Evolutionary conservation across 352 stramenopile species (phyloP).

Genomic region (Elongisporangium senticosum): DNA sequence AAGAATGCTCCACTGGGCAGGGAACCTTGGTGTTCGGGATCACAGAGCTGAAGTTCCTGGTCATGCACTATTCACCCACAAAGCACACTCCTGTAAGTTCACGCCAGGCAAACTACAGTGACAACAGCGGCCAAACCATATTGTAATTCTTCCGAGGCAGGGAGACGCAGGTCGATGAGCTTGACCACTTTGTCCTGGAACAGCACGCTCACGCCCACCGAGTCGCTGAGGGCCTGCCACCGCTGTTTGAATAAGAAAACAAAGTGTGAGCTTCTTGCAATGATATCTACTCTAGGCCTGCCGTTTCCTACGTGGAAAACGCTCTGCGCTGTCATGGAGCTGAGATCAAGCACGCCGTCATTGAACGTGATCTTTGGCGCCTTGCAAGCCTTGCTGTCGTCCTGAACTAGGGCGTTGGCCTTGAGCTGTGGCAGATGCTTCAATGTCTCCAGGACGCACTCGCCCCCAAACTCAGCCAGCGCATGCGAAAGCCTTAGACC

Average conservation of each 20-base stretch:
- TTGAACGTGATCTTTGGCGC: conserved; percentile 63
- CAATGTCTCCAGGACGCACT: conserved; percentile 69
- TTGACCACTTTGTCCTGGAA: conserved; percentile 69
- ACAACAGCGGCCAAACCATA: conserved; percentile 15
- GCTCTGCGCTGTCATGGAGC: conserved; percentile 32
- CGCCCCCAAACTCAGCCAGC: conserved; percentile 47
- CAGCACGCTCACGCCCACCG: conserved; percentile 56
- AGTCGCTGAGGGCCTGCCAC: conserved; percentile 77
- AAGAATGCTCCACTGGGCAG: conserved; percentile 40
- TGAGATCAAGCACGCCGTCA: conserved; percentile 49
- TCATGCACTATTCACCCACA: not conserved
- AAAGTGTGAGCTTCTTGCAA: not conserved
- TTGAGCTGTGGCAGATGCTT: conserved; percentile 42
- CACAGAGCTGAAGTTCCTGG: not conserved
- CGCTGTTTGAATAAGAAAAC: conserved; percentile 19
- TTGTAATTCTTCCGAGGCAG: conserved; percentile 32
- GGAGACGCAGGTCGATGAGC: conserved; percentile 51
- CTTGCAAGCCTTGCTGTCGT: conserved; percentile 46
- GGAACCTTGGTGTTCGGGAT: not conserved
- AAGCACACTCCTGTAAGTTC: not conserved
- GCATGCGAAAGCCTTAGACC: conserved; percentile 30
- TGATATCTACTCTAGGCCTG: no score
- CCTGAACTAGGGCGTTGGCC: conserved; percentile 36
- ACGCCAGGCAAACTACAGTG: not conserved
- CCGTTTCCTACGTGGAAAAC: conserved; percentile 50